Evolutionary conservation across 2,329 filamentous ascomycete species (phyloP).

Genomic region (Colletotrichum truncatum): DNA sequence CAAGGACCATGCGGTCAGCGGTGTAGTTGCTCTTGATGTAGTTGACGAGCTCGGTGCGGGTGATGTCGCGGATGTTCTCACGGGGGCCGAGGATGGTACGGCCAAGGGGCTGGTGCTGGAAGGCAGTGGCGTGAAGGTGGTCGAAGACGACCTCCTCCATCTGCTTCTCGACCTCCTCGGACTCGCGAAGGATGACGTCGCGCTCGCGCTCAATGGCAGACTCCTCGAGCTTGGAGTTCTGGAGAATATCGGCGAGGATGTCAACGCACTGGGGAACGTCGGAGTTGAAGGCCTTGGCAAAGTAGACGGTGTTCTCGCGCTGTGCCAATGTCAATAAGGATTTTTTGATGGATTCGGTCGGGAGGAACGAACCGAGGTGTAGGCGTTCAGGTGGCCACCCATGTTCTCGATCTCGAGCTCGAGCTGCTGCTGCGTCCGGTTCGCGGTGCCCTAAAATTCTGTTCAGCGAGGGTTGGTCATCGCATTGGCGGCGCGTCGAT

Average conservation of each 20-base stretch:
- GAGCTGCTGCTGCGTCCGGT: constrained; percentile 94
- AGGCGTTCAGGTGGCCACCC: constrained; percentile 98
- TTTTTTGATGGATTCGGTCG: constrained; percentile 14
- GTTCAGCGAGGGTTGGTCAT: constrained; percentile 3
- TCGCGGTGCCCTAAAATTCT: constrained; percentile 79
- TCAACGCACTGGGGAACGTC: constrained; percentile 97
- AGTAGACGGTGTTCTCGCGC: constrained; percentile 99
- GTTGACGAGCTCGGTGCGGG: constrained; percentile 86
- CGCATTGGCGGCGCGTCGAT: constrained; percentile 9
- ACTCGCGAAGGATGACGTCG: constrained; percentile 97
- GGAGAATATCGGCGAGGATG: constrained; percentile 98
- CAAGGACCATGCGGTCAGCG: constrained; percentile 98
- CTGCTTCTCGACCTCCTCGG: constrained; percentile 99
- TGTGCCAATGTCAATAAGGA: constrained; percentile 42
- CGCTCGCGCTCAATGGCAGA: constrained; percentile 95
- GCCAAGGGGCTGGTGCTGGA: constrained; percentile 94
- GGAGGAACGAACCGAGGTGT: constrained; percentile 84
- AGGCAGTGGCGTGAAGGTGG: constrained; percentile 97
- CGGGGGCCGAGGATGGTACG: constrained; percentile 97
- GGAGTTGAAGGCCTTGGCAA: constrained; percentile 98
- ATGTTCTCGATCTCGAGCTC: constrained; percentile 99
- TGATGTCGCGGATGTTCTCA: constrained; percentile 98
- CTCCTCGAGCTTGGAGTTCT: constrained; percentile 98
- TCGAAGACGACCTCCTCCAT: constrained; percentile 99
- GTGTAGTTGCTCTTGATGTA: constrained; percentile 99